These are phyloP conservation scores for Melanogaster broomeanus DNA, from an alignment of 768 basidiomycete species.

Conservation along the genomic window DNA sequence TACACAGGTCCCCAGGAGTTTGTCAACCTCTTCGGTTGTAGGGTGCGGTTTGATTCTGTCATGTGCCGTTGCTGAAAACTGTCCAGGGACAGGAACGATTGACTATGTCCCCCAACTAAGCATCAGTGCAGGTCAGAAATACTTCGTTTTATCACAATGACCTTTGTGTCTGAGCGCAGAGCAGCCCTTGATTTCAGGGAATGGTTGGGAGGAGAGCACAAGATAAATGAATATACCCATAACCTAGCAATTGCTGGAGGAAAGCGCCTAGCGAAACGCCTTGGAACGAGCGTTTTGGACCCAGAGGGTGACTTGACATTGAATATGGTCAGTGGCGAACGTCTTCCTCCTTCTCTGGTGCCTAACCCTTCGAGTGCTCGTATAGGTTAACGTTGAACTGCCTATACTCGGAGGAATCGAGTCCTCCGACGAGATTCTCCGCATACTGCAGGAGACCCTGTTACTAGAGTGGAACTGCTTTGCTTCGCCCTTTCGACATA, in stretches of 20 bases:
- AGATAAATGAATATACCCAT: slow-evolving; percentile 72
- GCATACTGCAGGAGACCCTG: slow-evolving; percentile 18
- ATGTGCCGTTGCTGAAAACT: background rate
- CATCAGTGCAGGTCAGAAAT: slow-evolving; percentile 48
- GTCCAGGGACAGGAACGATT: slow-evolving; percentile 63
- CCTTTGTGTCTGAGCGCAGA: slow-evolving; percentile 3
- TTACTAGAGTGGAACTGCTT: slow-evolving; percentile 22
- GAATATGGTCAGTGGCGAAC: slow-evolving; percentile 56
- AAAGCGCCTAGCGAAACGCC: slow-evolving; percentile 51
- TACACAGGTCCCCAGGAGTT: slow-evolving; percentile 39
- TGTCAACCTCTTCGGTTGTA: slow-evolving; percentile 51
- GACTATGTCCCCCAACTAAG: slow-evolving; percentile 57
- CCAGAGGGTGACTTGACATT: slow-evolving; percentile 59
- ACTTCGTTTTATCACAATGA: background rate
- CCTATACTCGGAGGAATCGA: slow-evolving; percentile 33
- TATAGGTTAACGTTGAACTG: slow-evolving; percentile 43
- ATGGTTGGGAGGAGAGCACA: slow-evolving; percentile 73
- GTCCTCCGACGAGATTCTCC: slow-evolving; percentile 11
- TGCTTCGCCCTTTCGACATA: slow-evolving; percentile 21
- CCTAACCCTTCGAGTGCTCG: background rate
- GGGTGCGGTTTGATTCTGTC: background rate
- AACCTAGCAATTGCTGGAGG: slow-evolving; percentile 69
- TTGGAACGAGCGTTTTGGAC: slow-evolving; percentile 67
- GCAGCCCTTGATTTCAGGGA: slow-evolving; percentile 72
- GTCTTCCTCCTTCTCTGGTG: background rate